A percentile compares a stretch with the other conserved stretches of the same genome.
Evolutionary conservation across 2,329 filamentous ascomycete species (phyloP).

Genomic region (Dactylonectria estremocensis): DNA sequence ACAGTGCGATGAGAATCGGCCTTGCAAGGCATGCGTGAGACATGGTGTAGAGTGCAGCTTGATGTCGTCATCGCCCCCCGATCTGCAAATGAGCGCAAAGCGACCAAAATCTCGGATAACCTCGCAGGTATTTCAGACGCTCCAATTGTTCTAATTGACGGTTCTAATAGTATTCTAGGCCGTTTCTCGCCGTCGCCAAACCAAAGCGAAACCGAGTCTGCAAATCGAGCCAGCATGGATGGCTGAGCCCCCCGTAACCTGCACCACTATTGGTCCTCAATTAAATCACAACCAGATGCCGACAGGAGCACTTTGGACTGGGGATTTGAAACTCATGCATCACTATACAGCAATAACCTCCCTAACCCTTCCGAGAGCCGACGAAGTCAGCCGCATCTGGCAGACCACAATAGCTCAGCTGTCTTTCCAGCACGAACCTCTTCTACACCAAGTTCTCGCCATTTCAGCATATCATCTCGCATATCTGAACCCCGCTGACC

Average conservation of each 20-base stretch:
- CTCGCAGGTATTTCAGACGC: neutral
- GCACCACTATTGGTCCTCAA: neutral
- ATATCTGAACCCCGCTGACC: neutral
- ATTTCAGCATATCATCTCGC: neutral
- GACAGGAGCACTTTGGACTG: neutral
- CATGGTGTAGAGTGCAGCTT: neutral
- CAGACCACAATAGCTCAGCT: neutral
- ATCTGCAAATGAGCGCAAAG: neutral
- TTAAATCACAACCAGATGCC: neutral
- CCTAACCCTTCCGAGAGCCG: neutral
- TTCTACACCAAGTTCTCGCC: neutral
- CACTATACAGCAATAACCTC: neutral
- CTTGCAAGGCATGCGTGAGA: neutral
- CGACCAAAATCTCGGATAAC: neutral
- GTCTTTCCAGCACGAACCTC: neutral
- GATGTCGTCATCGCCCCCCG: neutral
- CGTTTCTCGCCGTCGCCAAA: neutral
- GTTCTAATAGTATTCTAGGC: neutral
- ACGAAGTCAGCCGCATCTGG: neutral
- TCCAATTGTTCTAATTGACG: neutral
- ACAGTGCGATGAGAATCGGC: neutral
- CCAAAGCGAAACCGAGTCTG: neutral
- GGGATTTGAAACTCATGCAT: neutral
- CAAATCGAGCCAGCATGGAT: neutral
- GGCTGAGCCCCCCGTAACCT: neutral